phyloP scores from a whole-genome alignment of 2,329 filamentous ascomycete species.

The Penicillium sp. region DNA sequence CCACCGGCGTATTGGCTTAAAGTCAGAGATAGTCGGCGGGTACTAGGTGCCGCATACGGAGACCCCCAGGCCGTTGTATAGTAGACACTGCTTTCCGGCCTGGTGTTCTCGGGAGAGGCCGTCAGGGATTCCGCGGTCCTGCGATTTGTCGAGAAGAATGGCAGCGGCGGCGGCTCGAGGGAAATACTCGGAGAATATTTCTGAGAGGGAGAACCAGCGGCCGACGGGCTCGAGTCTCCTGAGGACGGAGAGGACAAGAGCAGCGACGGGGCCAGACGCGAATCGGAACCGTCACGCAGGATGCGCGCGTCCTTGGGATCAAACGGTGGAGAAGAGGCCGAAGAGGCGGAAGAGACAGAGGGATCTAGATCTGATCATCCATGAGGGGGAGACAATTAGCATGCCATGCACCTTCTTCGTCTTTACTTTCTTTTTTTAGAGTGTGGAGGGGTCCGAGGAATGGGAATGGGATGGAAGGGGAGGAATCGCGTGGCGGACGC shows the following conservation, averaged over 20 bases:
- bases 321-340: conserved; percentile 40
- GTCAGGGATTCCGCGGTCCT: conserved; percentile 40
- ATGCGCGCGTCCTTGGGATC: conserved; percentile 32
- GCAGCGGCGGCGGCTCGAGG: conserved; percentile 36
- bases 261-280: conserved; percentile 35
- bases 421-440: conserved; percentile 4
- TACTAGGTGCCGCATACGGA: conserved; percentile 73
- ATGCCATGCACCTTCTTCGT: not conserved
- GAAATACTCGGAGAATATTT: conserved; percentile 32
- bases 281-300: conserved; percentile 36
- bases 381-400: conserved; percentile 18
- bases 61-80: conserved; percentile 89
- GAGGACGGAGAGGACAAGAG: conserved; percentile 41
- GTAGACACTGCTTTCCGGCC: conserved; percentile 56
- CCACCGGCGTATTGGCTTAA: conserved; percentile 53
- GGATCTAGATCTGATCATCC: conserved; percentile 40
- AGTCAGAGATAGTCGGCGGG: conserved; percentile 45
- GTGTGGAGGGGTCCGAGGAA: conserved; percentile 12
- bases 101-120: conserved; percentile 47
- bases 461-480: conserved; percentile 11
- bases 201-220: conserved; percentile 39
- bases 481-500: conserved; percentile 23
- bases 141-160: conserved; percentile 37
- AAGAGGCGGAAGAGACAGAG: conserved; percentile 43
- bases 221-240: conserved; percentile 42